Percentiles rank a stretch among this genome's conserved stretches.
phyloP scores from a whole-genome alignment of 768 basidiomycete species.

The Boletus reticuloceps region DNA sequence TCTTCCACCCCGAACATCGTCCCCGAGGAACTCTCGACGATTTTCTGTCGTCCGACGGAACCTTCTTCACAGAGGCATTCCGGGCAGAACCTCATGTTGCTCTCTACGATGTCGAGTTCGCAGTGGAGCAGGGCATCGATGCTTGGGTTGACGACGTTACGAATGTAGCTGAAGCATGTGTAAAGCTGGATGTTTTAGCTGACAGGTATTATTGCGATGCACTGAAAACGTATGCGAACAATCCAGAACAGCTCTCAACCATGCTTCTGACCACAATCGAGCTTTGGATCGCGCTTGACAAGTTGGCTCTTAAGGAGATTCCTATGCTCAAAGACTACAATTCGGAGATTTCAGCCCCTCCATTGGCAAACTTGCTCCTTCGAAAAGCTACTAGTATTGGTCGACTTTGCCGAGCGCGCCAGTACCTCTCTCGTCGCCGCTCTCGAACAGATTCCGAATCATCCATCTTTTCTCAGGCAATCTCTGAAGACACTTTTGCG shows the following conservation, averaged over 20 bases:
- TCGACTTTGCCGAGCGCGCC: constrained; percentile 24
- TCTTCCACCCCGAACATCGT: constrained; percentile 2
- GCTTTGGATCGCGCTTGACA: constrained; percentile 48
- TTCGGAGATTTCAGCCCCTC: constrained; percentile 37
- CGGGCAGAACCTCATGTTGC: constrained; percentile 8
- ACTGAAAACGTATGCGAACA: constrained; percentile 23
- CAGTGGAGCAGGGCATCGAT: constrained; percentile 30
- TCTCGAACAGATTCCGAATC: background rate
- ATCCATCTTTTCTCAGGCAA: constrained; percentile 34
- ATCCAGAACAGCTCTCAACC: constrained; percentile 34
- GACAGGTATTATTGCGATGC: constrained; percentile 25
- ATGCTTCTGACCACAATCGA: constrained; percentile 45
- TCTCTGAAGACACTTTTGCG: constrained; percentile 25
- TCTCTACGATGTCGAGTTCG: constrained; percentile 38
- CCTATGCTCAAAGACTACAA: constrained; percentile 43
- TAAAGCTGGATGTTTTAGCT: constrained; percentile 26
- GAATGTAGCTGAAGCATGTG: constrained; percentile 18
- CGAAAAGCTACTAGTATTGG: constrained; percentile 26
- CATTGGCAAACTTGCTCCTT: constrained; percentile 42
- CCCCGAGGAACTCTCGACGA: constrained; percentile 9
- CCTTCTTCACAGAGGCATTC: constrained; percentile 8
- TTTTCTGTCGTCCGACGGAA: constrained; percentile 6
- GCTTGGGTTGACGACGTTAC: constrained; percentile 29
- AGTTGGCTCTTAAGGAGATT: constrained; percentile 27
- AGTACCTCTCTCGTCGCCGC: constrained; percentile 33